These are phyloP conservation scores for Phytopythium oedochilum DNA, from an alignment of 352 stramenopile genomes.

Conservation along the genomic window DNA sequence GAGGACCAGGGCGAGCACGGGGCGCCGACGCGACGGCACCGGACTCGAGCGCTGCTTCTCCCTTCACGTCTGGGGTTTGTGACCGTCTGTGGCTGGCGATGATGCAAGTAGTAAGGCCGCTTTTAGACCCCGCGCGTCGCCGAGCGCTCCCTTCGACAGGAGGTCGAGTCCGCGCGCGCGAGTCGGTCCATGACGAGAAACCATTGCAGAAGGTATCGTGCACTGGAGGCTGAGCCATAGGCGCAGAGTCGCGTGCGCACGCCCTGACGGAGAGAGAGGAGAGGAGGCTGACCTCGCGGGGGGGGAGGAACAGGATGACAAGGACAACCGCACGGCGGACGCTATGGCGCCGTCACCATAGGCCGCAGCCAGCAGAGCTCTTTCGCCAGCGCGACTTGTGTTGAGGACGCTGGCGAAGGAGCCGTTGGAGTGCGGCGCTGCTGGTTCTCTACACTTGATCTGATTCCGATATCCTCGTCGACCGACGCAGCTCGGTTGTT, in stretches of 20 bases:
- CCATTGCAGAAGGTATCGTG: slow-evolving; percentile 44
- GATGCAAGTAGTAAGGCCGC: slow-evolving; percentile 39
- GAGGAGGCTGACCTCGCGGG: not conserved
- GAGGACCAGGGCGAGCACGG: not conserved
- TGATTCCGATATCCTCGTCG: slow-evolving; percentile 27
- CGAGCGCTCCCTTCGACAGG: slow-evolving; percentile 3
- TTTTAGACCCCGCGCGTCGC: slow-evolving; percentile 23
- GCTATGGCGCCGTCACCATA: not conserved
- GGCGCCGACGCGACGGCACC: too few relatives aligned
- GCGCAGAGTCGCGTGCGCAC: slow-evolving; percentile 7
- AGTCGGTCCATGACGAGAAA: slow-evolving; percentile 29
- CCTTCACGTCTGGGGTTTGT: slow-evolving; percentile 3
- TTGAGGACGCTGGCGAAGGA: not conserved
- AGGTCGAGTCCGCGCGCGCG: slow-evolving; percentile 21
- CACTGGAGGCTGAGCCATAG: slow-evolving; percentile 28
- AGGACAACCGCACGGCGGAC: not conserved
- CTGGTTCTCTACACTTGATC: slow-evolving; percentile 43
- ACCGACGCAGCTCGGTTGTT: not conserved
- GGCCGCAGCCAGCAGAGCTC: not conserved
- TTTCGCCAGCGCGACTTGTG: not conserved
- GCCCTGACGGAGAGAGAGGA: not conserved
- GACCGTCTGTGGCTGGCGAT: slow-evolving; percentile 4
- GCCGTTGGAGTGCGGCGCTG: slow-evolving; percentile 7
- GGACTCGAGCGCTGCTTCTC: slow-evolving; percentile 1
- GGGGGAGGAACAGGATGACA: slow-evolving; percentile 18